Percentiles rank a stretch among this genome's conserved stretches.
phyloP scores from a whole-genome alignment of 129 eudicot genomes.

The Solidago caesia region DNA sequence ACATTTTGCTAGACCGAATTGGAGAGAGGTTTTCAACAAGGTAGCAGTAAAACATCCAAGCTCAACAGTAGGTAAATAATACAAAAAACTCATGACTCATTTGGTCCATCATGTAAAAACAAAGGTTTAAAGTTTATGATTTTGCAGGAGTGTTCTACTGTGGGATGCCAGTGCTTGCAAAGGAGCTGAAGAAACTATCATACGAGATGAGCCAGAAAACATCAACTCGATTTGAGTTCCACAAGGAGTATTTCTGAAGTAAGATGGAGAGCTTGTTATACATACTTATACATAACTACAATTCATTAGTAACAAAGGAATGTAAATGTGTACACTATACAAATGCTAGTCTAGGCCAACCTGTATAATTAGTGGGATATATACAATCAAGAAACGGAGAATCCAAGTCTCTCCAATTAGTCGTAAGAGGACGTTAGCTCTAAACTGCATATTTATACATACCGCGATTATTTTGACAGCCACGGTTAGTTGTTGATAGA shows the following conservation, averaged over 20 bases:
- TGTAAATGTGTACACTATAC: slow-evolving; percentile 43
- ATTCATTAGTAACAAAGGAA: slow-evolving; percentile 18
- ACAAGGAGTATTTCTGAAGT: slow-evolving; percentile 85
- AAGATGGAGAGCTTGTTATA: background rate
- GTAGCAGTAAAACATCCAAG: slow-evolving; percentile 71
- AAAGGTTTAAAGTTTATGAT: background rate
- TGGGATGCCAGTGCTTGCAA: slow-evolving; percentile 82
- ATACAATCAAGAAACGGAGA: slow-evolving; percentile 13
- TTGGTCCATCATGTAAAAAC: background rate
- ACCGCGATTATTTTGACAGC: background rate
- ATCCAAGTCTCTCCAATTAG: slow-evolving; percentile 17
- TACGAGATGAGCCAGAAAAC: slow-evolving; percentile 80
- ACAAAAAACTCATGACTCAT: background rate
- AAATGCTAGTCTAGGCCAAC: slow-evolving; percentile 33
- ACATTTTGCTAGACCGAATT: slow-evolving; percentile 96
- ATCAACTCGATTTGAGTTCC: slow-evolving; percentile 93
- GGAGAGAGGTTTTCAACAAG: slow-evolving; percentile 87
- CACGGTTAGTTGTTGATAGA: background rate
- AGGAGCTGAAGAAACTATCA: slow-evolving; percentile 82
- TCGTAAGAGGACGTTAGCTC: background rate
- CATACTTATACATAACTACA: background rate
- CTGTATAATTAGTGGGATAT: slow-evolving; percentile 27
- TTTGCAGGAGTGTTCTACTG: slow-evolving; percentile 94
- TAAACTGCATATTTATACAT: slow-evolving; percentile 2
- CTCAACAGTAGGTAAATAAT: slow-evolving; percentile 69